Evolutionary conservation across 176 grass and related monocot species (phyloP).

Genomic region (Saccharum officinarum): DNA sequence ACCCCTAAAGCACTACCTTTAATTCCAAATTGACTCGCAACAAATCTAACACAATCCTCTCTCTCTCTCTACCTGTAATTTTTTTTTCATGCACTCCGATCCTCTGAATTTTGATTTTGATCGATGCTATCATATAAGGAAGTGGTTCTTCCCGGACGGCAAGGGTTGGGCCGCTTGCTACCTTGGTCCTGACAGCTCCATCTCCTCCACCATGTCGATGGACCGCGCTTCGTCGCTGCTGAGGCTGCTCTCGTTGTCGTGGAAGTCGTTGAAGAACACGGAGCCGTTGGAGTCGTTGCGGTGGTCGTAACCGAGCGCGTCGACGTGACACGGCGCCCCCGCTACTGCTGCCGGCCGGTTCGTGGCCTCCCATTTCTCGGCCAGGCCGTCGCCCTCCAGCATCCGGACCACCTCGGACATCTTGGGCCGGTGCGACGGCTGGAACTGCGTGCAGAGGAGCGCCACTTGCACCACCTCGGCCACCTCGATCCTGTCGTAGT

Average conservation of each 20-base stretch:
- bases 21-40: constrained; percentile 34
- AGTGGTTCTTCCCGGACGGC: neutral
- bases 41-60: constrained; percentile 27
- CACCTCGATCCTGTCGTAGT: constrained; percentile 74
- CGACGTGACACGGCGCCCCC: neutral
- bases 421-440: constrained; percentile 67
- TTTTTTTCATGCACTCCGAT: neutral
- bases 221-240: constrained; percentile 57
- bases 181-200: constrained; percentile 77
- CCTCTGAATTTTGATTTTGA: neutral
- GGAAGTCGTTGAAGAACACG: constrained; percentile 57
- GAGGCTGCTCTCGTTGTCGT: constrained; percentile 53
- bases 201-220: constrained; percentile 67
- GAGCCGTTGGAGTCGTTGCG: constrained; percentile 47
- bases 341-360: constrained; percentile 3
- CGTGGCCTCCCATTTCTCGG: constrained; percentile 75
- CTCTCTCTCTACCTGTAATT: neutral
- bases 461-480: constrained; percentile 75
- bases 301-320: constrained; percentile 30
- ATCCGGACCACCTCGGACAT: constrained; percentile 80
- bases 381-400: constrained; percentile 81
- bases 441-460: constrained; percentile 71
- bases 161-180: neutral
- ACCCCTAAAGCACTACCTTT: constrained; percentile 23
- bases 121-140: neutral